Percentiles rank a stretch among this genome's conserved stretches.
phyloP scores from a whole-genome alignment of 306 rosid genomes.

The Astragalus membranaceus region DNA sequence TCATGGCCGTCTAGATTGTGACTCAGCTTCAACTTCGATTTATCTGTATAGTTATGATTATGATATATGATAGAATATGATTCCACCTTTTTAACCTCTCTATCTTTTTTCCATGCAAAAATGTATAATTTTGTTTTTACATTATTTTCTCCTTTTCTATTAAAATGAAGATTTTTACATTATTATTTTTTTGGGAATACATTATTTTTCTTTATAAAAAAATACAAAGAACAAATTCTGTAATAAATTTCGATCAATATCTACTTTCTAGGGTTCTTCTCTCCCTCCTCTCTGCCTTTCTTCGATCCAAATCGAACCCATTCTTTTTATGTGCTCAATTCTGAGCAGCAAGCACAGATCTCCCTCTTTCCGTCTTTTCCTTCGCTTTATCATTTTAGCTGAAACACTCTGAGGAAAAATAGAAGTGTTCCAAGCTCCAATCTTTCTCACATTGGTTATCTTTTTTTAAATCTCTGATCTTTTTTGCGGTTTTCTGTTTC shows the following conservation, averaged over 20 bases:
- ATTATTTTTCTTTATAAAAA: too few species aligned
- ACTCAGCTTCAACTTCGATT: too few species aligned
- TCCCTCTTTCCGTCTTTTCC: constrained; percentile 14
- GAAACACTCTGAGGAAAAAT: constrained; percentile 23
- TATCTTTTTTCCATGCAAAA: background rate
- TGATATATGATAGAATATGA: too few species aligned
- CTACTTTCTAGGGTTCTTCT: constrained; percentile 1
- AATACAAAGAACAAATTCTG: background rate
- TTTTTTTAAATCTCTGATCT: constrained; percentile 15
- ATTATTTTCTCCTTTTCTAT: too few species aligned
- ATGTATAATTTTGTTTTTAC: background rate
- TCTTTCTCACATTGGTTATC: constrained; percentile 21
- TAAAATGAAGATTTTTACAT: too few species aligned
- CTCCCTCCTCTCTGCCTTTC: background rate
- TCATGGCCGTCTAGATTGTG: too few species aligned
- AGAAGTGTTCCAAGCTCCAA: constrained; percentile 19
- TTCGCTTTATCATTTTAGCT: constrained; percentile 18
- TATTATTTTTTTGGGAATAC: too few species aligned
- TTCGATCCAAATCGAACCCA: constrained; percentile 37
- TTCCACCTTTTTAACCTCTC: too few species aligned
- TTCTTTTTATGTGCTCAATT: constrained; percentile 6
- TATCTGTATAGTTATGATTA: too few species aligned
- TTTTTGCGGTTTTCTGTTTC: constrained; percentile 15
- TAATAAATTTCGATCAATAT: background rate
- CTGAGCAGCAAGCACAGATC: constrained; percentile 30